Percentiles rank a stretch among this genome's conserved stretches.
These are phyloP conservation scores for Colletotrichum eremochloae DNA, from an alignment of 2,329 filamentous ascomycete species.

Conservation along the genomic window DNA sequence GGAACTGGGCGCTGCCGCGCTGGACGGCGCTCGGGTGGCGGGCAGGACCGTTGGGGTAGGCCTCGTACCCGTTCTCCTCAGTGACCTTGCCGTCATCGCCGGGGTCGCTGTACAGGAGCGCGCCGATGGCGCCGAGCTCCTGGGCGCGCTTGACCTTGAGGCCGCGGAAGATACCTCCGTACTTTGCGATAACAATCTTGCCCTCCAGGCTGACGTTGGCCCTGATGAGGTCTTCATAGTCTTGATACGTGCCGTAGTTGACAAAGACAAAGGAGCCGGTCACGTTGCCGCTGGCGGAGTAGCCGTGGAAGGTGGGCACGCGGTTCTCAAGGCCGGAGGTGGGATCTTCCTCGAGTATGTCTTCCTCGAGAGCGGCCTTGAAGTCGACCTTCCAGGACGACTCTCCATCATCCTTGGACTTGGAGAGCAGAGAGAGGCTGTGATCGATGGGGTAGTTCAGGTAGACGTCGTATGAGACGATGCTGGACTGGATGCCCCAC, in stretches of 20 bases:
- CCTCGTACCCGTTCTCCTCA: slow-evolving; percentile 81
- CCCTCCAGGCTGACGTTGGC: slow-evolving; percentile 83
- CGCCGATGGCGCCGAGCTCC: slow-evolving; percentile 90
- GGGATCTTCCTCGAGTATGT: slow-evolving; percentile 84
- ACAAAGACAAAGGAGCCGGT: slow-evolving; percentile 89
- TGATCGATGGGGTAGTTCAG: slow-evolving; percentile 83
- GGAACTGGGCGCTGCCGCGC: slow-evolving; percentile 85
- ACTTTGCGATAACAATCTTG: slow-evolving; percentile 89
- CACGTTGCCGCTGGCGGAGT: slow-evolving; percentile 92
- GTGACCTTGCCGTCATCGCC: slow-evolving; percentile 88
- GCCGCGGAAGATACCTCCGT: slow-evolving; percentile 88
- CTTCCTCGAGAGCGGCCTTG: slow-evolving; percentile 85
- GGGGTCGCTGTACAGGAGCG: slow-evolving; percentile 87
- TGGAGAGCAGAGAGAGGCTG: slow-evolving; percentile 74
- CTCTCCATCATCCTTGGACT: slow-evolving; percentile 49
- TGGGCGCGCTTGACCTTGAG: slow-evolving; percentile 94
- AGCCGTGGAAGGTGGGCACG: slow-evolving; percentile 93
- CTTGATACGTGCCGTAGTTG: slow-evolving; percentile 89
- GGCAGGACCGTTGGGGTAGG: slow-evolving; percentile 89
- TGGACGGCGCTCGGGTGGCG: slow-evolving; percentile 91
- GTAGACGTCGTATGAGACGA: slow-evolving; percentile 81
- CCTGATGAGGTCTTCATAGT: slow-evolving; percentile 84
- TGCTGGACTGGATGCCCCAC: slow-evolving; percentile 74
- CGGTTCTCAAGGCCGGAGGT: slow-evolving; percentile 79
- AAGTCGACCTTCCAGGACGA: slow-evolving; percentile 74